Conservation (phyloP, 352 stramenopile genomes). For the Pythium sp. region DNA sequence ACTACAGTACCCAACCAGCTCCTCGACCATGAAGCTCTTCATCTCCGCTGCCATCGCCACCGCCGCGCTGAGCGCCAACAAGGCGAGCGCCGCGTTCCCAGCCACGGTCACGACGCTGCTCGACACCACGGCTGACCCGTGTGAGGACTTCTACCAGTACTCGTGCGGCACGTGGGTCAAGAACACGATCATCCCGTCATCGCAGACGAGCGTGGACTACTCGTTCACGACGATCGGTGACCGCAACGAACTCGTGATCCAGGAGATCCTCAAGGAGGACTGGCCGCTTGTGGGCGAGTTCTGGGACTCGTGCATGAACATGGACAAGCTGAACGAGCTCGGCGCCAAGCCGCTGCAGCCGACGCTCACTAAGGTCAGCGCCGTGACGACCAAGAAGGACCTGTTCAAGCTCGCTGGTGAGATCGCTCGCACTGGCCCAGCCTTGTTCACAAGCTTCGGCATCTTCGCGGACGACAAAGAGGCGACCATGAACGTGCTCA, state of each 20-base stretch:
- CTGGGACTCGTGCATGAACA: conserved; percentile 69
- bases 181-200: conserved; percentile 30
- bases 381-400: conserved; percentile 28
- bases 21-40: too few species aligned
- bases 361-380: conserved; percentile 34
- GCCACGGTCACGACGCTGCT: too few species aligned
- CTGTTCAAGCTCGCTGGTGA: conserved; percentile 39
- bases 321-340: conserved; percentile 37
- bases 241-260: conserved; percentile 47
- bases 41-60: too few species aligned
- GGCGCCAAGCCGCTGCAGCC: conserved; percentile 40
- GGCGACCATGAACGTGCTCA: conserved; percentile 65
- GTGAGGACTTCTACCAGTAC: conserved; percentile 76
- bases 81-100: too few species aligned
- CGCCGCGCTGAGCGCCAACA: too few species aligned
- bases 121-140: conserved; percentile 35
- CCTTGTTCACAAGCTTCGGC: conserved; percentile 63
- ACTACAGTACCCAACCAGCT: too few species aligned
- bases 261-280: conserved; percentile 58
- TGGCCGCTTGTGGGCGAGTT: conserved; percentile 59
- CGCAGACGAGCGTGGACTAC: conserved; percentile 32
- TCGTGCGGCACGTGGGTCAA: conserved; percentile 54
- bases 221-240: conserved; percentile 49
- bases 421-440: conserved; percentile 39
- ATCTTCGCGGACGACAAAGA: conserved; percentile 67